Evolutionary conservation across 2,329 filamentous ascomycete genomes (phyloP), one percentile per base, ranked within the genome.

Genomic region (Ceratocystis lukuohia): DNA sequence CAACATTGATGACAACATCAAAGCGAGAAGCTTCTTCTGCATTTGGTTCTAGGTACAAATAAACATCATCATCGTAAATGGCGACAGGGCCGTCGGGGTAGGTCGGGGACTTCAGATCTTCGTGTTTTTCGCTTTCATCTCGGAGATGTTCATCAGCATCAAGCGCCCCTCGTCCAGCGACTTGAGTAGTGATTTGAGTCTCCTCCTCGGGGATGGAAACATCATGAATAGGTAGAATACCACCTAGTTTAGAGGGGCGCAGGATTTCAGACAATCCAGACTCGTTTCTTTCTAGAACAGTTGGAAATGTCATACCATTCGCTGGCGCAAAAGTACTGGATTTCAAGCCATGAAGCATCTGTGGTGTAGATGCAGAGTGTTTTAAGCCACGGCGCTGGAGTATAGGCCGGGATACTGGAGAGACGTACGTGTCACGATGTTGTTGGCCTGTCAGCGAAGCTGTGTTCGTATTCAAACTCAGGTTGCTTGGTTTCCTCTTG

Each of bases 1-100:
- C 89, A 5, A 93, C 89, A 70, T 95, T 95, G 72, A 94, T 85
- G 20, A 95, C 85, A 2, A 93, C 87, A 71, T 94, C 90, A 70
- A 92, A 95, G 44, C 83, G 80, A 10, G 86, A 80, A 1, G 89
- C 89, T 73, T 92, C 88, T 50, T 91, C 86, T 0, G 86, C 86
- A 0, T 87, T 89, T 0, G 89, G 89, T 73, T 95, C 89, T 50
- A 89, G 79, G 71, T 92, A 95, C 0, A 94, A 80, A 72, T 86
- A 91, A 6, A 95, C 85, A 57, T 87, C 83, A 67, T 89, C 86
- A 65, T 85, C 85, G 70, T 93, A 92, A 63, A 95, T 92, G 70
- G 88, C 86, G 65, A 93, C 87, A 0, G 89, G 90, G 0, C 89
- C 89, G 70, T 91, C 83, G 0, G 89, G 89, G 72, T 95, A 95